A percentile compares a stretch with the other conserved stretches of the same genome.
phyloP scores from a whole-genome alignment of 2,329 filamentous ascomycete species.

The Pseudogymnoascus sp. region DNA sequence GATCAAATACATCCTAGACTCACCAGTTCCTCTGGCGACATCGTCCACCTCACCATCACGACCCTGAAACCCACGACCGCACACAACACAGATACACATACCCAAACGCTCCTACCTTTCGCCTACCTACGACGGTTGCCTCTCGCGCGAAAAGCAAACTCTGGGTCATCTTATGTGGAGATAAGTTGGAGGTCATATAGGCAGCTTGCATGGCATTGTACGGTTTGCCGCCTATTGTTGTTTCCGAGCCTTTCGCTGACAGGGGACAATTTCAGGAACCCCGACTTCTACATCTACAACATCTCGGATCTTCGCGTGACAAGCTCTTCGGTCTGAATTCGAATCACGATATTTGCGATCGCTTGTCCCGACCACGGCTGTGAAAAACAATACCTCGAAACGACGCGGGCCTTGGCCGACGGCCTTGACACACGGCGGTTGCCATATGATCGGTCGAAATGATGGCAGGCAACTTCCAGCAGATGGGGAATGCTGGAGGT shows the following conservation, averaged over 20 bases:
- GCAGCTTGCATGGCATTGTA: slow-evolving; percentile 3
- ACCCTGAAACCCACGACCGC: neutral
- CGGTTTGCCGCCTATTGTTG: slow-evolving; percentile 5
- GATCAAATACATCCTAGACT: neutral
- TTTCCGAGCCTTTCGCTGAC: slow-evolving; percentile 1
- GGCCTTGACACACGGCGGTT: slow-evolving; percentile 4
- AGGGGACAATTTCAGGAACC: neutral
- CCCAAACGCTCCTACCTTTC: neutral
- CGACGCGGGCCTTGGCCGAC: slow-evolving; percentile 4
- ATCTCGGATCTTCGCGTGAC: neutral
- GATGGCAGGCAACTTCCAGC: slow-evolving; percentile 27
- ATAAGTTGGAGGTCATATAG: slow-evolving; percentile 5
- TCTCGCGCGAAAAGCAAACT: slow-evolving; percentile 1
- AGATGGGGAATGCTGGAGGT: slow-evolving; percentile 24
- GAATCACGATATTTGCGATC: slow-evolving; percentile 1
- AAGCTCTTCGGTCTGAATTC: neutral
- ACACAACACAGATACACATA: neutral
- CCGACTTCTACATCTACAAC: slow-evolving; percentile 7
- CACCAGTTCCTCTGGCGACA: neutral
- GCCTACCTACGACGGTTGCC: neutral
- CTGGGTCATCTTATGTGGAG: neutral
- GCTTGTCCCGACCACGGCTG: neutral
- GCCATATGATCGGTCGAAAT: slow-evolving; percentile 15
- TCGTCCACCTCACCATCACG: neutral
- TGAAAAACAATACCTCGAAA: neutral